Evolutionary conservation across 441 rosid genomes (phyloP).

Genomic region (Eugenia klotzschiana): DNA sequence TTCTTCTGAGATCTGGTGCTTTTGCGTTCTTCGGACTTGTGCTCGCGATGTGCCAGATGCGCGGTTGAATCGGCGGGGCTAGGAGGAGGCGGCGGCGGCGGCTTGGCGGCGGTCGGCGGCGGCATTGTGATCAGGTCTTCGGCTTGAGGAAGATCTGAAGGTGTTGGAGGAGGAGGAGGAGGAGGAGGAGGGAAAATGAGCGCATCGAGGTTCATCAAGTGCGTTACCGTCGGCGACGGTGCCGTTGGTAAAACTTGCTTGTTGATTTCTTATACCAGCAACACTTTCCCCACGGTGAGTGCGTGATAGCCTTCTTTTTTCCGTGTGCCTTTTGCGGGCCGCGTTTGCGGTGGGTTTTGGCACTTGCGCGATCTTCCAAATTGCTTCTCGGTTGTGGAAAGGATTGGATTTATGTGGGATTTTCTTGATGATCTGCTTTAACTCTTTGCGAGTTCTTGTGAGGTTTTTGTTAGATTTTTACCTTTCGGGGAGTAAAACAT

Average conservation of each 20-base stretch:
- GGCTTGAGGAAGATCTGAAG: background rate
- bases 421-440: background rate
- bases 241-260: background rate
- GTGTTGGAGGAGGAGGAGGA: background rate
- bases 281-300: conserved; percentile 3
- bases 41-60: background rate
- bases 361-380: background rate
- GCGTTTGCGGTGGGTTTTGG: background rate
- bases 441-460: background rate
- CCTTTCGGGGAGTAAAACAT: background rate
- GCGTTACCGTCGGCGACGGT: background rate
- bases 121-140: background rate
- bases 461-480: background rate
- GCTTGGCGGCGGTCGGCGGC: background rate
- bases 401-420: background rate
- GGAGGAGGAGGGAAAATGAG: background rate
- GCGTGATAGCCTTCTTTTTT: background rate
- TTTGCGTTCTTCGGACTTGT: background rate
- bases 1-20: background rate
- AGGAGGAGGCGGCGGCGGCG: background rate
- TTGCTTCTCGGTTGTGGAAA: background rate
- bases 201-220: background rate
- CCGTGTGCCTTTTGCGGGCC: background rate
- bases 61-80: background rate
- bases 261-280: background rate